A percentile compares a stretch with the other conserved stretches of the same genome.
Evolutionary conservation across 2,329 filamentous ascomycete genomes (phyloP).

Genomic region (Fusarium pininemorale): DNA sequence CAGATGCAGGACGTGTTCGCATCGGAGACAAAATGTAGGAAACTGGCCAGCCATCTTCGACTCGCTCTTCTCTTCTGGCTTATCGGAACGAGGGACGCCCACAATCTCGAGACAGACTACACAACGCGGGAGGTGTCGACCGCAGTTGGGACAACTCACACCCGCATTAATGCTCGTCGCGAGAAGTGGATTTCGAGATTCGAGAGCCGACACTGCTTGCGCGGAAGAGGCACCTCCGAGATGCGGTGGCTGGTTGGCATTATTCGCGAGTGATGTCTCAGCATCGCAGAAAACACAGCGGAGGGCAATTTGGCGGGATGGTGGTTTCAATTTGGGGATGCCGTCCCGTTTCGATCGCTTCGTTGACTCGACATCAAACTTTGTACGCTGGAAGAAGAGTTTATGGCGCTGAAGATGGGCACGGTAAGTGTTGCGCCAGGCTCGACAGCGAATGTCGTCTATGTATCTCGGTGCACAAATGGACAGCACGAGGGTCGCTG

Average conservation of each 20-base stretch:
- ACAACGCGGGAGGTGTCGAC: conserved; percentile 72
- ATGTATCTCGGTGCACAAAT: conserved; percentile 80
- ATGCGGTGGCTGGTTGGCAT: conserved; percentile 25
- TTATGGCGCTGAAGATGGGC: conserved; percentile 78
- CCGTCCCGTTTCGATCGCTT: conserved; percentile 73
- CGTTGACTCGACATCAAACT: conserved; percentile 81
- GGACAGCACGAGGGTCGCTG: conserved; percentile 77
- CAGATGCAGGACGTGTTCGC: conserved; percentile 73
- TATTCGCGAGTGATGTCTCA: conserved; percentile 61
- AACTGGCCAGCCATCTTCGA: conserved; percentile 64
- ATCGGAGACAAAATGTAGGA: conserved; percentile 74
- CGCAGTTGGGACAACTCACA: conserved; percentile 73
- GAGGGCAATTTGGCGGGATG: conserved; percentile 75
- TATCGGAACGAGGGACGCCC: conserved; percentile 69
- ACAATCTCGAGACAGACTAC: conserved; percentile 74
- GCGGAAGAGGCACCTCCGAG: conserved; percentile 15
- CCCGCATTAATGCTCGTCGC: conserved; percentile 67
- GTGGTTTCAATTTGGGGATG: conserved; percentile 52
- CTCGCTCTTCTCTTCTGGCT: conserved; percentile 62
- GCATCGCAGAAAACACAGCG: conserved; percentile 81
- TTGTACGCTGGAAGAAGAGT: conserved; percentile 77
- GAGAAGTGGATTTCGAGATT: conserved; percentile 64
- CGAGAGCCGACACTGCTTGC: conserved; percentile 42
- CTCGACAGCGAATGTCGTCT: conserved; percentile 76
- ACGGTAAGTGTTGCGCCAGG: conserved; percentile 78